Evolutionary conservation across 352 stramenopile species (phyloP).

Genomic region (Globisporangium spiculum): DNA sequence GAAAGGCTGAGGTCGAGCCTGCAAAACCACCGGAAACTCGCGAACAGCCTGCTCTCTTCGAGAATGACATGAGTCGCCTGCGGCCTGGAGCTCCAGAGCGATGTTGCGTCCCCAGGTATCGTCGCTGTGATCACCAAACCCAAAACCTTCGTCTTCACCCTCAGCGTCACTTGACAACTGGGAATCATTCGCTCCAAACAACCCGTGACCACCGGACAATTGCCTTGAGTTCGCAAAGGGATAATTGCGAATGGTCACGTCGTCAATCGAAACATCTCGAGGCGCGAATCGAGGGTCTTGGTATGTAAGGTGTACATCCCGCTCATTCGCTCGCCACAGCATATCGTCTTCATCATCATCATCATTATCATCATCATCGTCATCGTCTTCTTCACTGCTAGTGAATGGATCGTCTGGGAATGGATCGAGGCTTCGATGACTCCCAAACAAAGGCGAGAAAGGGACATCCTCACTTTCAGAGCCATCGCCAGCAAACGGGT

Average conservation of each 20-base stretch:
- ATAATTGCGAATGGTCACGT: not conserved
- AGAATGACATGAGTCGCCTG: slow-evolving; percentile 8
- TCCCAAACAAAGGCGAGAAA: slow-evolving; percentile 3
- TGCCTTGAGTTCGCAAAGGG: not conserved
- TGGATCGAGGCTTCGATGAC: slow-evolving; percentile 13
- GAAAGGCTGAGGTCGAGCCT: not conserved
- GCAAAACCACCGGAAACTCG: not conserved
- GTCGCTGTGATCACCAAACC: slow-evolving; percentile 5
- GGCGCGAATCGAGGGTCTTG: not conserved
- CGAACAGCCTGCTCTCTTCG: not conserved
- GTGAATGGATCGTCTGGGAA: slow-evolving; percentile 26
- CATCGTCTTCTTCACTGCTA: slow-evolving; percentile 21
- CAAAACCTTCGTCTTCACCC: slow-evolving; percentile 17
- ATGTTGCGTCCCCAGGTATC: slow-evolving; percentile 30
- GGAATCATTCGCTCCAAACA: slow-evolving; percentile 20
- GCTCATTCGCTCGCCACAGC: not conserved
- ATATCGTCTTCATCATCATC: slow-evolving; percentile 3
- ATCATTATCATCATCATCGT: slow-evolving; percentile 11
- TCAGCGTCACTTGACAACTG: slow-evolving; percentile 16
- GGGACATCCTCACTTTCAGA: not conserved
- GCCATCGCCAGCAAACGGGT: slow-evolving; percentile 8
- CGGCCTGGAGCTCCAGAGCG: slow-evolving; percentile 25
- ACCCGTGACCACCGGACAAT: not conserved
- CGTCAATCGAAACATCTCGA: slow-evolving; percentile 10
- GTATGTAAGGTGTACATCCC: not conserved